These are phyloP conservation scores for Penicillium silybi DNA, from an alignment of 495 filamentous ascomycete genomes.

Conservation along the genomic window DNA sequence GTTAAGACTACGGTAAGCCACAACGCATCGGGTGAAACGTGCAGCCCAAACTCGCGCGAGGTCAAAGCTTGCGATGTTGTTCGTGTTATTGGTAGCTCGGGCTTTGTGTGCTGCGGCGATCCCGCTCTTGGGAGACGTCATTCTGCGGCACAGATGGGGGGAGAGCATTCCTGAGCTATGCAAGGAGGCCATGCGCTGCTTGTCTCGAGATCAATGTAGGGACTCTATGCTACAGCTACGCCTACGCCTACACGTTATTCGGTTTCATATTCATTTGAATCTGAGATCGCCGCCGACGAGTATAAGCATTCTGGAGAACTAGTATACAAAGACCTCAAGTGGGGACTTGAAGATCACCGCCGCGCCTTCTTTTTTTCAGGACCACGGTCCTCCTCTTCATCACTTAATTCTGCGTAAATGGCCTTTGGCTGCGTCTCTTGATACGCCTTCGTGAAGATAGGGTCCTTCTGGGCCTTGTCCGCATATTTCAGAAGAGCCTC, in stretches of 20 bases:
- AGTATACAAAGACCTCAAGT: background rate
- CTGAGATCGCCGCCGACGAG: conserved; percentile 29
- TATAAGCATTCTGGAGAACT: background rate
- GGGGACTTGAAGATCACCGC: conserved; percentile 14
- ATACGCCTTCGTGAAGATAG: conserved; percentile 91
- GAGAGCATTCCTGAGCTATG: conserved; percentile 16
- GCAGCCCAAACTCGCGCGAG: conserved; percentile 2
- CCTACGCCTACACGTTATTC: background rate
- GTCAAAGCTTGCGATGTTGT: conserved; percentile 8
- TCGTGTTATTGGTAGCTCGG: conserved; percentile 12
- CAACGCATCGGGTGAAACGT: conserved; percentile 1
- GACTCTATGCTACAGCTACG: background rate
- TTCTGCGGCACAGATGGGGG: conserved; percentile 11
- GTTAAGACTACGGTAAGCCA: background rate
- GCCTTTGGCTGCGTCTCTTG: conserved; percentile 88
- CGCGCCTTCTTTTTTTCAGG: conserved; percentile 66
- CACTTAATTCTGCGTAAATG: conserved; percentile 88
- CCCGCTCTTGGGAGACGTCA: conserved; percentile 21
- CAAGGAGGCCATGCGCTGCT: conserved; percentile 4
- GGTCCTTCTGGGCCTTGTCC: conserved; percentile 88
- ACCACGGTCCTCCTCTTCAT: conserved; percentile 68
- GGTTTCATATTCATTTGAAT: background rate
- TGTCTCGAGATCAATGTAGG: background rate
- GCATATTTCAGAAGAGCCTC: conserved; percentile 95
- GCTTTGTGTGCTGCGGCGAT: conserved; percentile 5